Evolutionary conservation across 164 flowering plant genomes (phyloP).

Genomic region (Vitis labrusca): DNA sequence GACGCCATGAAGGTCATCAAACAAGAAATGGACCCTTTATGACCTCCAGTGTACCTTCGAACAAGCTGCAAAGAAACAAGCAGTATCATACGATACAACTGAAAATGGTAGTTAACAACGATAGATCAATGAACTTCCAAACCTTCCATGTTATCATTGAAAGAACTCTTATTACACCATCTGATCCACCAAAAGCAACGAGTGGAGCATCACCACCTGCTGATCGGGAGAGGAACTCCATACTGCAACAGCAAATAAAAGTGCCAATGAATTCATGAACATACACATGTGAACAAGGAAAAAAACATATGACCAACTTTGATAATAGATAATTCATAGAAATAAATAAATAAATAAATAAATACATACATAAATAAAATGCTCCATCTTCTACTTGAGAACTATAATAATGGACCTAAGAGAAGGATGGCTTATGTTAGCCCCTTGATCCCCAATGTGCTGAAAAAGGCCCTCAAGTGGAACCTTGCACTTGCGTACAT

Average conservation of each 20-base stretch:
- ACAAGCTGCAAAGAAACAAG: constrained; percentile 67
- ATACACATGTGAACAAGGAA: neutral
- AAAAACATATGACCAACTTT: neutral
- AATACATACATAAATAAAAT: neutral
- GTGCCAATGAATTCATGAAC: neutral
- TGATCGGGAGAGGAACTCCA: constrained; percentile 94
- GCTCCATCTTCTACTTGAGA: neutral
- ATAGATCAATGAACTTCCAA: constrained; percentile 15
- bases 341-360: too few relatives aligned
- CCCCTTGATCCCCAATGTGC: too few relatives aligned
- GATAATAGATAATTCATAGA: too few relatives aligned
- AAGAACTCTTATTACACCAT: constrained; percentile 95
- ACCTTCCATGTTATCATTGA: constrained; percentile 99
- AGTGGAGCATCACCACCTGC: constrained; percentile 86
- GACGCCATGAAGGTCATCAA: constrained; percentile 96
- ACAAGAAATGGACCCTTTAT: constrained; percentile 90
- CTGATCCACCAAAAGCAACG: constrained; percentile 98
- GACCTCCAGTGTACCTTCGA: constrained; percentile 97
- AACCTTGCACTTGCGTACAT: too few relatives aligned
- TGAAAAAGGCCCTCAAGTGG: too few relatives aligned
- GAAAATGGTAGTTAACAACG: neutral
- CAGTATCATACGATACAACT: neutral
- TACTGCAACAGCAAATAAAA: constrained; percentile 45
- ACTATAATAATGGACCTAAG: neutral
- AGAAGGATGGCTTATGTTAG: too few relatives aligned